phyloP scores from a whole-genome alignment of 306 rosid species.

The Luffa acutangula region DNA sequence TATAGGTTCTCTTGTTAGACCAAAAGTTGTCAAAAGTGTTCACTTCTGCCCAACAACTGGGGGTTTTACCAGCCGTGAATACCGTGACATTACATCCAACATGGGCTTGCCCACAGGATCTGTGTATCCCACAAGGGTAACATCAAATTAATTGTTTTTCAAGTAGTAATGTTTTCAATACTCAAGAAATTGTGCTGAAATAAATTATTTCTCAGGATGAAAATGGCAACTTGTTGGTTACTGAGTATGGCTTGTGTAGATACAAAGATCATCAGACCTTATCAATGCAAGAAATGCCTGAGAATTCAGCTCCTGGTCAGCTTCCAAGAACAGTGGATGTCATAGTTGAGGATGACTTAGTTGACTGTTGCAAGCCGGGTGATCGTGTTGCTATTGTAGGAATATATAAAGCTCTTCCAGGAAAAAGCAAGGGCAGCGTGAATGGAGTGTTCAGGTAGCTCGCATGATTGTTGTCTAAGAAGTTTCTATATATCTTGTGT shows the following conservation, averaged over 20 bases:
- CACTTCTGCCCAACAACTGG: constrained; percentile 88
- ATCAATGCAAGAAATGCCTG: constrained; percentile 98
- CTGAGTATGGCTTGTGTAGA: constrained; percentile 90
- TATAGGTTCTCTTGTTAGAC: constrained; percentile 93
- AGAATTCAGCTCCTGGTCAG: constrained; percentile 98
- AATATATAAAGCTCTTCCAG: constrained; percentile 85
- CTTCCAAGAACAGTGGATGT: constrained; percentile 94
- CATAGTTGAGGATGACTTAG: constrained; percentile 84
- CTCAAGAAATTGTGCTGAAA: constrained; percentile 1
- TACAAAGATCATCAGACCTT: constrained; percentile 93
- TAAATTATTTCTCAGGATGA: constrained; percentile 49
- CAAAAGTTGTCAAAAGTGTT: constrained; percentile 95
- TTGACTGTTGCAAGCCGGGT: constrained; percentile 97
- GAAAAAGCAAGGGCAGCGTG: constrained; percentile 76
- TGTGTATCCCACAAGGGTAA: constrained; percentile 98
- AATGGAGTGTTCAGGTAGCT: constrained; percentile 95
- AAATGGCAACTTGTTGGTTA: constrained; percentile 81
- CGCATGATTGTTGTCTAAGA: constrained; percentile 4
- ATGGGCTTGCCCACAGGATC: constrained; percentile 93
- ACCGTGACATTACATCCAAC: constrained; percentile 89
- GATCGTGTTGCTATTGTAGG: constrained; percentile 94
- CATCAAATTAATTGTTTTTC: constrained; percentile 18
- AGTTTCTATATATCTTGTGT: not conserved
- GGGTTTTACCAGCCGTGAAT: constrained; percentile 62
- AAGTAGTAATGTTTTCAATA: constrained; percentile 3